These are phyloP conservation scores for Coccomyxa subellipsoidea DNA, from an alignment of 163 green algal species.

Conservation along the genomic window DNA sequence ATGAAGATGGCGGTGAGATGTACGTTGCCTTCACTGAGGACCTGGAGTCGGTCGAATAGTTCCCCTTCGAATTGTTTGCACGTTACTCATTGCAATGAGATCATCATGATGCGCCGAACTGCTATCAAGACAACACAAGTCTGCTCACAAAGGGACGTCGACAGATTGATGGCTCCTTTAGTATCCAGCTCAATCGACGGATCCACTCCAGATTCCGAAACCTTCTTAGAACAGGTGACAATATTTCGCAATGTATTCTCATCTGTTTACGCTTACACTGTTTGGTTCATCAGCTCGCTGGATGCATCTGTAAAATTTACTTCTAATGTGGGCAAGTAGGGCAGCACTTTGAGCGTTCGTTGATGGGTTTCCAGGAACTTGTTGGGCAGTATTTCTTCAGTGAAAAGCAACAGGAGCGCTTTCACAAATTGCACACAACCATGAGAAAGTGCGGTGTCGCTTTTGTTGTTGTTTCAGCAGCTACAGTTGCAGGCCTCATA, in stretches of 20 bases:
- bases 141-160: neutral
- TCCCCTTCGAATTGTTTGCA: neutral
- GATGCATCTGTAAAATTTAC: neutral
- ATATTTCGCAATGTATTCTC: no score
- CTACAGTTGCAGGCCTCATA: neutral
- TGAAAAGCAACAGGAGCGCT: neutral
- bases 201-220: neutral
- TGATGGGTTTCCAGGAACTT: neutral
- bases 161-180: neutral
- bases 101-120: neutral
- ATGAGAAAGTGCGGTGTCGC: neutral
- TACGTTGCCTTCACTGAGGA: neutral
- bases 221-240: neutral
- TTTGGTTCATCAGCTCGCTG: neutral
- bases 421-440: neutral
- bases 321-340: neutral
- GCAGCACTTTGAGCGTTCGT: neutral
- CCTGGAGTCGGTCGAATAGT: neutral
- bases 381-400: conserved; percentile 2
- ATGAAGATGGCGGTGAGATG: neutral
- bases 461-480: neutral
- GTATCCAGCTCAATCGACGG: neutral
- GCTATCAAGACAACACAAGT: neutral
- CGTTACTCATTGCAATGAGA: neutral
- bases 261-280: neutral